These are phyloP conservation scores for Hypoxylon sp. DNA, from an alignment of 2,329 filamentous ascomycete species.

Conservation along the genomic window DNA sequence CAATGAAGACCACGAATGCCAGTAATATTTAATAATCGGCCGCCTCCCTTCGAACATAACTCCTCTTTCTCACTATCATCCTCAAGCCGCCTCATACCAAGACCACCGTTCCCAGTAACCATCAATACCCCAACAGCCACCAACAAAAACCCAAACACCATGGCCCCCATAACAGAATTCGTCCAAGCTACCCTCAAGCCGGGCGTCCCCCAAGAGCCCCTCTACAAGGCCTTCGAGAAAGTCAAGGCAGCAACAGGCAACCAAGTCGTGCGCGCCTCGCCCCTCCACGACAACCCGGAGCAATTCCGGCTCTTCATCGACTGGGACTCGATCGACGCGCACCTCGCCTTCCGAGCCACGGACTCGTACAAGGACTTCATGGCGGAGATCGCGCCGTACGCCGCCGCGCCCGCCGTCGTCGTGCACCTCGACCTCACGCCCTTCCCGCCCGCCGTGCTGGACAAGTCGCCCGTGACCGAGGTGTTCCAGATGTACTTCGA, in stretches of 20 bases:
- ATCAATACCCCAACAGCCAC: background rate
- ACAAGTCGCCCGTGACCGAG: constrained; percentile 41
- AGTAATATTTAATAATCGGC: constrained; percentile 27
- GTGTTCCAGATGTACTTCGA: constrained; percentile 46
- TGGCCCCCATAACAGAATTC: constrained; percentile 51
- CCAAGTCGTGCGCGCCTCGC: constrained; percentile 38
- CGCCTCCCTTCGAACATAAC: background rate
- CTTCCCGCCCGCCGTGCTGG: constrained; percentile 41
- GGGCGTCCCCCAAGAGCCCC: constrained; percentile 16
- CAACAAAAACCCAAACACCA: constrained; percentile 26
- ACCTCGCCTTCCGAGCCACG: constrained; percentile 41
- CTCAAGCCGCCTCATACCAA: background rate
- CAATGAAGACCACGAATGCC: background rate
- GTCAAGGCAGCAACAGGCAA: constrained; percentile 41
- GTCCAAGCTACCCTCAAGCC: constrained; percentile 37
- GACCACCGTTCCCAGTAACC: background rate
- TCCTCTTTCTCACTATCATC: constrained; percentile 6
- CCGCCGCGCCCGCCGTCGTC: constrained; percentile 2
- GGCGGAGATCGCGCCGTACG: constrained; percentile 7
- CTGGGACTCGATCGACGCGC: constrained; percentile 47
- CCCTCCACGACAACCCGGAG: constrained; percentile 33
- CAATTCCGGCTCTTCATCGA: constrained; percentile 46
- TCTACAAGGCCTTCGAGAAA: constrained; percentile 26
- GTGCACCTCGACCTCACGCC: constrained; percentile 47
- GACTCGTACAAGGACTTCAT: constrained; percentile 39